Evolutionary conservation across 371 early-diverging fungal species (phyloP).

Genomic region (Mucor velutinosus): DNA sequence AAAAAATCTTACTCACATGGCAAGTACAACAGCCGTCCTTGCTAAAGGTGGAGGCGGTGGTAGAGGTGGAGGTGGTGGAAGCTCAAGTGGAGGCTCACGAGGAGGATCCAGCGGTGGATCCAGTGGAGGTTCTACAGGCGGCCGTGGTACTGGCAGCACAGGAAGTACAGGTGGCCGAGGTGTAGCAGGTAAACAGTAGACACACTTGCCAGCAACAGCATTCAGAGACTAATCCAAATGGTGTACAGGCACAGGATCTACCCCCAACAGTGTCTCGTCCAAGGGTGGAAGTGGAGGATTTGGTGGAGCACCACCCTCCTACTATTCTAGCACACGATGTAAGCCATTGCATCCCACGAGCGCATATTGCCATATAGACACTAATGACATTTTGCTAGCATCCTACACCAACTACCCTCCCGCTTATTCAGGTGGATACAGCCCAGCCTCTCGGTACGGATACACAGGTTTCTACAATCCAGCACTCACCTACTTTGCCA

Average conservation of each 20-base stretch:
- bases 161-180: slow-evolving; percentile 13
- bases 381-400: slow-evolving; percentile 14
- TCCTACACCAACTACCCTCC: slow-evolving; percentile 39
- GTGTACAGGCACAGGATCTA: slow-evolving; percentile 10
- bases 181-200: slow-evolving; percentile 4
- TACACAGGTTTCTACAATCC: slow-evolving; percentile 46
- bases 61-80: slow-evolving; percentile 27
- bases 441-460: slow-evolving; percentile 32
- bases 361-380: not conserved
- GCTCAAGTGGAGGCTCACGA: slow-evolving; percentile 19
- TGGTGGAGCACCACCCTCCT: slow-evolving; percentile 15
- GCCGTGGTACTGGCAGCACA: slow-evolving; percentile 8
- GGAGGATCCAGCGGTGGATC: slow-evolving; percentile 25
- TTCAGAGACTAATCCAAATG: too few relatives aligned
- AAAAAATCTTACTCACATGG: not conserved
- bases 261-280: slow-evolving; percentile 22
- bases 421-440: slow-evolving; percentile 42
- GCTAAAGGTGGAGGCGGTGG: slow-evolving; percentile 34
- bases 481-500: slow-evolving; percentile 36
- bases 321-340: slow-evolving; percentile 34
- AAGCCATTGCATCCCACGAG: not conserved
- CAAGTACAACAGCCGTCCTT: slow-evolving; percentile 16
- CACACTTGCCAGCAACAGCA: not conserved
- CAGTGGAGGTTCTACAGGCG: slow-evolving; percentile 23
- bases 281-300: slow-evolving; percentile 46